Evolutionary conservation across 2,329 filamentous ascomycete species (phyloP), one percentile per base, ranked within the genome.

Genomic region (Curvularia sp.): DNA sequence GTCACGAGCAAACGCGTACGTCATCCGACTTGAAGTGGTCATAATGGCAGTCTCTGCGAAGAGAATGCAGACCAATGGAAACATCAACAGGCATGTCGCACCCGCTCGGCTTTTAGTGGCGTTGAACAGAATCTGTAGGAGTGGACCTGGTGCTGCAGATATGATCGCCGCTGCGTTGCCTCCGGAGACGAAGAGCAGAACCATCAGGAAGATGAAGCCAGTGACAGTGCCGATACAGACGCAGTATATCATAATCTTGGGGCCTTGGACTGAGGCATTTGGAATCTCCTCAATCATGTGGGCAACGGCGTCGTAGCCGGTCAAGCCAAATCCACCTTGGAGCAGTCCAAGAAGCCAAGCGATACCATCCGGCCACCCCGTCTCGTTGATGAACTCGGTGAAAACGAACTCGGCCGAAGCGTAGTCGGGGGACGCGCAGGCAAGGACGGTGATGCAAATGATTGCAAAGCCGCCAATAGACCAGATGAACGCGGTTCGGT

Each of bases 401-500:
- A 89, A 91, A 10, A 91, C 89, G 51, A 89, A 90, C 9, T 82
- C 73, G 15, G 82, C 89, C 7, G 82, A 83, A 66, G 87, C 87
- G 68, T 85, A 92, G 63, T 88, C 79, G 0, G 87, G 87, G 1
- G 88, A 83, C 0, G 88, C 81, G 68, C 87, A 90, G 3, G 88
- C 82, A 48, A 93, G 77, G 0, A 90, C 80, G 0, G 89, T 89
- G 61, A 91, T 89, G 61, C 82, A 89, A 63, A 92, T 90, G 56
- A 92, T 79, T 42, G 84, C 77, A 64, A 92, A 91, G 0, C 90
- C 90, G 1, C 81, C 75, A 2, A 92, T 79, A 2, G 86, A 89
- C 89, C 89, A 92, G 49, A 87, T 82, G 64, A 92, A 89, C 1
- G 89, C 89, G 18, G 82, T 82, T 71, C 89, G 87, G 70, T 88